Conservation (phyloP, 176 grass and related monocot species). For the Alopecurus myosuroides region DNA sequence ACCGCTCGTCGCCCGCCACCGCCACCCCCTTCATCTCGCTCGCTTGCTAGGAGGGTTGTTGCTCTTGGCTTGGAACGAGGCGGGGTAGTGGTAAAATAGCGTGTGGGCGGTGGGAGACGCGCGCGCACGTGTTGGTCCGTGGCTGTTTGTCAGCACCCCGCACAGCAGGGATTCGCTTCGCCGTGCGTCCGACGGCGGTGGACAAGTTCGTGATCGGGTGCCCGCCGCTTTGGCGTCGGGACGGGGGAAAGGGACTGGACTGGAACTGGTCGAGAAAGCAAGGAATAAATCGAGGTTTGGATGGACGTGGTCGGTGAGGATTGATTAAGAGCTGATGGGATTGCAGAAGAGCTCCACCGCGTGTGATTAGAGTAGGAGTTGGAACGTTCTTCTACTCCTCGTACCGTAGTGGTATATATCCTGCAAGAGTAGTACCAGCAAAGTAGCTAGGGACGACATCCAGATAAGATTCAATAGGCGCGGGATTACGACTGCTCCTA, state of each 20-base stretch:
- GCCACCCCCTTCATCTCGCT: background rate
- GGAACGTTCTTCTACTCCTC: background rate
- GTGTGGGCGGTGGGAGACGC: background rate
- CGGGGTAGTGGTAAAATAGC: background rate
- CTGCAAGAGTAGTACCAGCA: no score
- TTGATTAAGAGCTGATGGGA: background rate
- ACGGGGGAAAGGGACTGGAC: background rate
- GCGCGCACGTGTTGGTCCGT: background rate
- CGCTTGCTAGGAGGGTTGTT: background rate
- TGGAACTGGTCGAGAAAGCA: background rate
- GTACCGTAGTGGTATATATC: no score
- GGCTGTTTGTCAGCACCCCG: background rate
- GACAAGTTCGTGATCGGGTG: background rate
- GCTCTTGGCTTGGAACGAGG: background rate
- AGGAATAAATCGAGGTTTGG: background rate
- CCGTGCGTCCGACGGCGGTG: background rate
- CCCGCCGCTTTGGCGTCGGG: background rate
- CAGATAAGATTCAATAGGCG: no score
- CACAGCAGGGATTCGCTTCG: background rate
- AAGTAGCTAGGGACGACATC: no score
- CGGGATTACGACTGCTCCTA: no score
- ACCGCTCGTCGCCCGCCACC: constrained; percentile 53
- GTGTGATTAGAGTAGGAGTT: background rate
- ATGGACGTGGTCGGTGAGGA: background rate
- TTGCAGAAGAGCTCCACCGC: background rate